Base-by-base conservation (phyloP, 2,329 filamentous ascomycete species). In the Phaeosphaeriaceae sp. region DNA sequence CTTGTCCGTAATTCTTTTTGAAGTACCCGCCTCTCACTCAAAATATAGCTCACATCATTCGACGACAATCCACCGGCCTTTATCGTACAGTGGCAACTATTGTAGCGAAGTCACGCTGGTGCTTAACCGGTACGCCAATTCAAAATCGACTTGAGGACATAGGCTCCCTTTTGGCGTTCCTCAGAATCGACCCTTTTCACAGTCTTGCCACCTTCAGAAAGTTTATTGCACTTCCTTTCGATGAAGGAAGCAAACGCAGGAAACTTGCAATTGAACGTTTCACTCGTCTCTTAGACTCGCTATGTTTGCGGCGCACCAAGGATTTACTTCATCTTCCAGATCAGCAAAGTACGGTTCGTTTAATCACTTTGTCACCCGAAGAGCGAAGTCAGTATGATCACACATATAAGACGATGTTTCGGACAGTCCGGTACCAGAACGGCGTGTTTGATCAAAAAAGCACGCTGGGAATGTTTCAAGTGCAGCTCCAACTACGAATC, bases 111-210 rank as follows among this genome's bases (percentile, higher is more conserved):
- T 76, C 73, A 0, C 72, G 81, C 7, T 84, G 81, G 67, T 70
- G 65, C 49, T 42, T 68, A 2, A 71, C 66, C 2, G 64, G 67
- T 2, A 71, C 68, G 0, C 81, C 81, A 0, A 78, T 84, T 18
- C 81, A 84, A 48, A 84, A 84, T 53, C 69, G 67, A 2, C 68
- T 84, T 0, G 76, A 78, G 6, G 81, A 84, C 40, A 73, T 84
- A 3, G 81, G 78, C 0, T 73, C 80, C 0, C 67, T 84, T 0
- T 74, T 83, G 34, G 70, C 74, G 1, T 83, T 84, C 52, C 60
- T 83, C 17, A 64, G 71, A 35, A 71, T 76, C 1, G 64, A 67
- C 16, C 76, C 74, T 1, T 78, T 81, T 48, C 64, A 76, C 26
- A 75, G 63, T n/a, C 50, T 72, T 4, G 60, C 68, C 1, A 66